These are phyloP conservation scores for Phytophthora syringae DNA, from an alignment of 352 stramenopile genomes.

Conservation along the genomic window DNA sequence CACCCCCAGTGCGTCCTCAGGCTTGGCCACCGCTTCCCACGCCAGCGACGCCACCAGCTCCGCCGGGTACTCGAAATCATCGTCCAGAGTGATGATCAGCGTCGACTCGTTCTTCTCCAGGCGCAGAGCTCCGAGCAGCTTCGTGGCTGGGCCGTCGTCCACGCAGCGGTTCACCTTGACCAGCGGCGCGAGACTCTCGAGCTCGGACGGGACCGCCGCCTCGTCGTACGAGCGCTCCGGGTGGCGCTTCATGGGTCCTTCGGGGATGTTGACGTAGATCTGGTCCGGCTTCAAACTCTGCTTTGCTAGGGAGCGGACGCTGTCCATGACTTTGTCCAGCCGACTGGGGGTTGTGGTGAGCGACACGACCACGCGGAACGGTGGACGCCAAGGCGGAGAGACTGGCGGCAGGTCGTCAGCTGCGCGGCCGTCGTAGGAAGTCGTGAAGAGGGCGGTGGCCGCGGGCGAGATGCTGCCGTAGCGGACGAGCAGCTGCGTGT, in stretches of 20 bases:
- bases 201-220: conserved; percentile 55
- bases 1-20: conserved; percentile 69
- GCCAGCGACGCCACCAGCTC: conserved; percentile 66
- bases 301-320: conserved; percentile 56
- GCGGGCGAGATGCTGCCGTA: conserved; percentile 82
- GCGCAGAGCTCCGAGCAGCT: conserved; percentile 70
- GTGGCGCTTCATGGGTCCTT: conserved; percentile 77
- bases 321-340: conserved; percentile 82
- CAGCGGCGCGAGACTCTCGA: conserved; percentile 52
- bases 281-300: conserved; percentile 74
- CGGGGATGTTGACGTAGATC: conserved; percentile 83
- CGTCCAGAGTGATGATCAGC: conserved; percentile 83
- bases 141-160: conserved; percentile 83
- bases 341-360: conserved; percentile 80
- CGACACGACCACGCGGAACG: conserved; percentile 83
- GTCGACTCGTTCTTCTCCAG: conserved; percentile 65
- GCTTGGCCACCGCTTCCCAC: conserved; percentile 69
- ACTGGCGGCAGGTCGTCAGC: conserved; percentile 50
- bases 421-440: conserved; percentile 53
- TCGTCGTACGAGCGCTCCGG: conserved; percentile 81
- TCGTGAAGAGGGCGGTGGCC: conserved; percentile 72
- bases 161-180: conserved; percentile 77
- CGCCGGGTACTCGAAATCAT: conserved; percentile 84
- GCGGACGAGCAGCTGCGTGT: conserved; percentile 68
- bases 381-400: conserved; percentile 59